Base-by-base conservation (phyloP, 805 yeast genomes). In the Metschnikowia vanudenii region DNA sequence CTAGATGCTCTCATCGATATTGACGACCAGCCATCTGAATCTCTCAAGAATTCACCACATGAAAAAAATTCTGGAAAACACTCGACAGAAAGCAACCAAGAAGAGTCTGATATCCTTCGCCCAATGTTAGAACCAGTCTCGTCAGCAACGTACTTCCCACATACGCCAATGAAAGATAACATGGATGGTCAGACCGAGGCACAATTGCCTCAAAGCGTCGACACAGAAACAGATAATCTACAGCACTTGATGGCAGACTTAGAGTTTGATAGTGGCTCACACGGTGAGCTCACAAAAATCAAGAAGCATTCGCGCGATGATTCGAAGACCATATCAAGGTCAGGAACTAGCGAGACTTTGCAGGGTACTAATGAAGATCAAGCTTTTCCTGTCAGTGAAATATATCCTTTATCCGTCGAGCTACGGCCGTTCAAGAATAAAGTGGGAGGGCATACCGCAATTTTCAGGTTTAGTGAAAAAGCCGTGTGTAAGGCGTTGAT, bases 401-500 rank as follows among this genome's bases (percentile, higher is more conserved):
- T 43, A 11, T 85, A 74, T 54, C 86, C 90, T 2, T 67, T 89
- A 26, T 87, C 96, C 1, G 96, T 91, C 1, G 97, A 92, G 62
- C 68, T 92, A 48, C 80, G 88, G 44, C 98, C 98, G 1, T 92
- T 91, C 67, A 83, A 84, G 46, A 90, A 94, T 62, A 90, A 88
- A 61, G 98, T 94, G 18, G 99, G 99, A 7, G 99, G 99, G 0
- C 99, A 94, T 63, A 92, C 97, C 0, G 97, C 97, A 1, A 90
- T 94, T 30, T 94, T 92, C 69, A 79, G 92, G 53, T 94, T 94
- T 62, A 85, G 96, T 4, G 87, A 83, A 55, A 75, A 88, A 48
- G 98, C 97, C 0, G 96, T 94, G 14, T 94, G 98, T 65, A 94
- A 94, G 65, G 94, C 94, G 0, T 72, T 95, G 50, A 88, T 90